phyloP scores from a whole-genome alignment of 2,329 filamentous ascomycete species.

The Dendrostoma leiphaemia region DNA sequence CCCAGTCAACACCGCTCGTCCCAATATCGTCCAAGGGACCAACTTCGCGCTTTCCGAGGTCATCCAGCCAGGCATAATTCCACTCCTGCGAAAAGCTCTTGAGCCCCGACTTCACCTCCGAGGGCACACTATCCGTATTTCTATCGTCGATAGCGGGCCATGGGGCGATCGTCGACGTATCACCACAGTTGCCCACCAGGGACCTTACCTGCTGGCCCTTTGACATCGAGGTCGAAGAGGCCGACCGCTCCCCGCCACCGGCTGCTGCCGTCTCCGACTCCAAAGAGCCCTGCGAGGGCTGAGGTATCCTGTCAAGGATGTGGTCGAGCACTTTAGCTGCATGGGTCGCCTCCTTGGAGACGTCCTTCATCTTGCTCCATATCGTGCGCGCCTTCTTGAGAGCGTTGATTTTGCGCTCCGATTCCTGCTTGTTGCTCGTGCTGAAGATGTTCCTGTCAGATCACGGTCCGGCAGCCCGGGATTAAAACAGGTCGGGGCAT shows the following conservation, averaged over 20 bases:
- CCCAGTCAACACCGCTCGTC: slow-evolving; percentile 14
- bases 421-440: background rate
- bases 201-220: no score
- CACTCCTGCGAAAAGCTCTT: slow-evolving; percentile 25
- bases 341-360: slow-evolving; percentile 41
- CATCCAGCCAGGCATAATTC: slow-evolving; percentile 10
- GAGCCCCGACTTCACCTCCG: background rate
- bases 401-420: slow-evolving; percentile 29
- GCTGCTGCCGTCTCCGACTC: background rate
- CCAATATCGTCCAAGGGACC: background rate
- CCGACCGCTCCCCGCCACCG: background rate
- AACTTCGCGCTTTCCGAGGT: slow-evolving; percentile 4
- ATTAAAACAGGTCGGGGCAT: slow-evolving; percentile 14
- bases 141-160: slow-evolving; percentile 1
- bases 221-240: no score
- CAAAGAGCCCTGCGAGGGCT: background rate
- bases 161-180: no score
- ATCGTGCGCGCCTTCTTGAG: slow-evolving; percentile 40
- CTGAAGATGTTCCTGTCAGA: background rate
- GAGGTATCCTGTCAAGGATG: slow-evolving; percentile 36
- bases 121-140: background rate
- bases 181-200: no score
- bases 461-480: background rate
- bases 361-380: slow-evolving; percentile 37
- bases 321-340: slow-evolving; percentile 41